Evolutionary conservation across 768 basidiomycete species (phyloP).

Genomic region (Phanerochaete carnosa): DNA sequence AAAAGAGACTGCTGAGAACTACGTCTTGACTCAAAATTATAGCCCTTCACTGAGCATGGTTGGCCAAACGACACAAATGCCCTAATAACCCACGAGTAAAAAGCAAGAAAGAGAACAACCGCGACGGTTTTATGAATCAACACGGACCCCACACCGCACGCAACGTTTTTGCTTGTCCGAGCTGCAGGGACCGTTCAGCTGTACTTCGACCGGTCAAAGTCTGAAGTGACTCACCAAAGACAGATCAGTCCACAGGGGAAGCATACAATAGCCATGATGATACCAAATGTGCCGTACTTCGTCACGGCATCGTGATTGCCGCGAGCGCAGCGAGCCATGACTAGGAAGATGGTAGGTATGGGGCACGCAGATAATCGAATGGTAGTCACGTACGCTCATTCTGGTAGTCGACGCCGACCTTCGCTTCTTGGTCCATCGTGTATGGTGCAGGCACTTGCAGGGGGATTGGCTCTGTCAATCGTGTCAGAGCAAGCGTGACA

Average conservation of each 20-base stretch:
- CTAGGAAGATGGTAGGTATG: not conserved
- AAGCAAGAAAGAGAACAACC: not conserved
- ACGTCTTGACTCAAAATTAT: no score
- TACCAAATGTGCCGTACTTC: conserved; percentile 19
- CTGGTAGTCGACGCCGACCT: conserved; percentile 5
- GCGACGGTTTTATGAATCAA: not conserved
- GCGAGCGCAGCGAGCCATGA: conserved; percentile 12
- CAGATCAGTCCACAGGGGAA: conserved; percentile 23
- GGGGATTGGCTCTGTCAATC: no score
- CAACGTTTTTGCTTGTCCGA: conserved; percentile 11
- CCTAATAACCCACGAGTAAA: no score
- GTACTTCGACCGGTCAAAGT: not conserved
- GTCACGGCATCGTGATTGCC: conserved; percentile 19
- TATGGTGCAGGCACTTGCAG: no score
- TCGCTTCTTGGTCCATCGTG: not conserved
- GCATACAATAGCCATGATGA: conserved; percentile 20
- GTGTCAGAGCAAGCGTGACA: no score
- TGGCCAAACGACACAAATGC: not conserved
- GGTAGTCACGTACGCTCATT: not conserved
- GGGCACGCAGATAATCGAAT: not conserved
- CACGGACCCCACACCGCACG: conserved; percentile 3
- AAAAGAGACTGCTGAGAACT: no score
- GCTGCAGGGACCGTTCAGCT: not conserved
- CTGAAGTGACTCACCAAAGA: conserved; percentile 17
- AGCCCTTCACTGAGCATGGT: not conserved